Evolutionary conservation across 208 protist species (phyloP).

Genomic region (Acanthamoeba triangularis): DNA sequence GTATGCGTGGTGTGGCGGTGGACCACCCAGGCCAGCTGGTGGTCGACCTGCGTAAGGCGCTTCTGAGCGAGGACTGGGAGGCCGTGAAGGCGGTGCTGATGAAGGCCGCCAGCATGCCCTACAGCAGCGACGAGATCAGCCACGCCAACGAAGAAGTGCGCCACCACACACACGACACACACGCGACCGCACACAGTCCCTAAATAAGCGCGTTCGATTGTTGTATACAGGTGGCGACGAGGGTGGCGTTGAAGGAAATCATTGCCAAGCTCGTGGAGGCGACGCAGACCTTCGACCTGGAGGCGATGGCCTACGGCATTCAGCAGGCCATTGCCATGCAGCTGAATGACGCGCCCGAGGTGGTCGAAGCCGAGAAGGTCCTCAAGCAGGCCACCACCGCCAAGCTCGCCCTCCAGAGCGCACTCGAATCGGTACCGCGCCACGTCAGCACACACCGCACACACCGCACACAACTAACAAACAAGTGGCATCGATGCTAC

Average conservation of each 20-base stretch:
- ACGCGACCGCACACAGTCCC: no score
- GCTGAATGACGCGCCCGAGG: neutral
- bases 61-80: conserved; percentile 22
- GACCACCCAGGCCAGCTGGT: neutral
- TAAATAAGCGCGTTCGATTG: no score
- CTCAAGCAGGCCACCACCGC: neutral
- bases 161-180: neutral
- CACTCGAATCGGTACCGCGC: neutral
- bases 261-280: conserved; percentile 13
- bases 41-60: conserved; percentile 27
- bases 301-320: neutral
- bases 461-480: neutral
- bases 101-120: conserved; percentile 12
- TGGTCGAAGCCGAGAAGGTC: neutral
- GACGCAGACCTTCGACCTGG: neutral
- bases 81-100: neutral
- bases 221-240: neutral
- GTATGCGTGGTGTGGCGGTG: neutral
- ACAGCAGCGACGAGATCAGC: neutral
- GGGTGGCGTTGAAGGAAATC: neutral
- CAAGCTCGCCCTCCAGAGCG: neutral
- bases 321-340: neutral
- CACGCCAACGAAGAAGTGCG: neutral
- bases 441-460: no score
- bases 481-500: neutral